Conservation (phyloP, 2,329 filamentous ascomycete genomes). For the Botrytis medusae region DNA sequence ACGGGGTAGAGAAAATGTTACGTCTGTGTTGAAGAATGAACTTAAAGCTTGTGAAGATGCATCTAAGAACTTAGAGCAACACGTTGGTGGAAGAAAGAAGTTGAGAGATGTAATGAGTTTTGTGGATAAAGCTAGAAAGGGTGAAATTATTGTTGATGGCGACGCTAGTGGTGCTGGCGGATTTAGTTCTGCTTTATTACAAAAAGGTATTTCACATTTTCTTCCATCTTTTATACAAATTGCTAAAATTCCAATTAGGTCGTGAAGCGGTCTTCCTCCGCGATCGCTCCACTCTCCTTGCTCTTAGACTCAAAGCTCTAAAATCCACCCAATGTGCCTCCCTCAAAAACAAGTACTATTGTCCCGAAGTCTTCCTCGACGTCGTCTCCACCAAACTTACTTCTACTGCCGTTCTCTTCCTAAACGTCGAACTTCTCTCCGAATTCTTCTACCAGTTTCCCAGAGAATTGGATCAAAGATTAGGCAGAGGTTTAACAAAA, state of each 20-base stretch:
- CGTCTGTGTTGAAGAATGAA: constrained; percentile 80
- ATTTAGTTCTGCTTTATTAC: constrained; percentile 83
- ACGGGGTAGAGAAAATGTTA: constrained; percentile 79
- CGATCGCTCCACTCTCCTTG: constrained; percentile 85
- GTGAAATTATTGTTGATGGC: constrained; percentile 81
- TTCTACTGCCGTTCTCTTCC: constrained; percentile 90
- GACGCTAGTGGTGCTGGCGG: constrained; percentile 86
- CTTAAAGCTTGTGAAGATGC: constrained; percentile 80
- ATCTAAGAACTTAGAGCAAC: constrained; percentile 70
- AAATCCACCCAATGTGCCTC: constrained; percentile 86
- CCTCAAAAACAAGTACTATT: constrained; percentile 90
- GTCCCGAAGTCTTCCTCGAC: constrained; percentile 96
- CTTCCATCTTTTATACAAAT: constrained; percentile 2
- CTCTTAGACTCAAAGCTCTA: constrained; percentile 82
- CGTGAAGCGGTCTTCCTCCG: constrained; percentile 92
- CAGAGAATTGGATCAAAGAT: constrained; percentile 80
- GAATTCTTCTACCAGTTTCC: constrained; percentile 99
- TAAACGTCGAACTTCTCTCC: constrained; percentile 93
- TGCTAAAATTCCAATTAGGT: constrained; percentile 51
- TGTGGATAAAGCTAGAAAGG: constrained; percentile 84
- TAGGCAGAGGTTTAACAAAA: constrained; percentile 76
- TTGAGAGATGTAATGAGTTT: constrained; percentile 87
- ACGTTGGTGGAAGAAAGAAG: constrained; percentile 79
- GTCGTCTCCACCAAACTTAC: constrained; percentile 94
- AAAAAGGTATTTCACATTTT: constrained; percentile 61